Percentiles rank a stretch among this genome's conserved stretches.
Conservation (phyloP, 768 basidiomycete genomes). For the Lenzites betulinus region DNA sequence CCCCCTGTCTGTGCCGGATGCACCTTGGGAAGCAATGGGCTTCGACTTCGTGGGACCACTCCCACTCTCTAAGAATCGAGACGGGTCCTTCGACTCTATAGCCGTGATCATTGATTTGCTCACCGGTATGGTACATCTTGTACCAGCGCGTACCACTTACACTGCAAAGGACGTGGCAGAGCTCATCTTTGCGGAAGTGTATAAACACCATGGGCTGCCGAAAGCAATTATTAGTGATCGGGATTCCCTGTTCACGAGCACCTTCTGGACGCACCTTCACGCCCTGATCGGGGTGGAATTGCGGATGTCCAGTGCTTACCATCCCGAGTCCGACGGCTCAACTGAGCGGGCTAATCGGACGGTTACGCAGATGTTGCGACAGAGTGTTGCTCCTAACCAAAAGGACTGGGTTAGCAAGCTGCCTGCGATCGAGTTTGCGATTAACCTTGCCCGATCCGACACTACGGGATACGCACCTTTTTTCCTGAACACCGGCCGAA, state of each 20-base stretch:
- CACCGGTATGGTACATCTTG: slow-evolving; percentile 29
- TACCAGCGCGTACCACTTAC: slow-evolving; percentile 33
- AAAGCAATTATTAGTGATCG: slow-evolving; percentile 48
- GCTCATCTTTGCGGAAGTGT: slow-evolving; percentile 36
- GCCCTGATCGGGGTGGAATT: slow-evolving; percentile 32
- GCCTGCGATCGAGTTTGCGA: slow-evolving; percentile 25
- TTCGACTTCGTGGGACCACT: slow-evolving; percentile 32
- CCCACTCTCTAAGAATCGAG: slow-evolving; percentile 25
- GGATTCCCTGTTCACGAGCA: slow-evolving; percentile 36
- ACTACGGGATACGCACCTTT: slow-evolving; percentile 41
- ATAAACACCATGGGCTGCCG: too few relatives aligned
- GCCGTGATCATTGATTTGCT: too few relatives aligned
- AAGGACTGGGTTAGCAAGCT: slow-evolving; percentile 36
- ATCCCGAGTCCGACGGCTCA: too few relatives aligned
- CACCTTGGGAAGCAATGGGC: slow-evolving; percentile 30
- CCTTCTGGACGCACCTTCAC: slow-evolving; percentile 42
- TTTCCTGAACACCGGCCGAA: slow-evolving; percentile 28
- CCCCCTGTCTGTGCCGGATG: slow-evolving; percentile 22
- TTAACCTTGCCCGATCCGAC: slow-evolving; percentile 38
- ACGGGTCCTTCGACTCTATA: slow-evolving; percentile 28
- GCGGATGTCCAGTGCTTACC: slow-evolving; percentile 42
- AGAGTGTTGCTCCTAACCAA: slow-evolving; percentile 33
- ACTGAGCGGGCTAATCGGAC: too few relatives aligned
- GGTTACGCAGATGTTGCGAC: slow-evolving; percentile 33
- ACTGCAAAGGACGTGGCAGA: slow-evolving; percentile 37